phyloP scores from a whole-genome alignment of 2,329 filamentous ascomycete species.

The Alternaria burnsii region DNA sequence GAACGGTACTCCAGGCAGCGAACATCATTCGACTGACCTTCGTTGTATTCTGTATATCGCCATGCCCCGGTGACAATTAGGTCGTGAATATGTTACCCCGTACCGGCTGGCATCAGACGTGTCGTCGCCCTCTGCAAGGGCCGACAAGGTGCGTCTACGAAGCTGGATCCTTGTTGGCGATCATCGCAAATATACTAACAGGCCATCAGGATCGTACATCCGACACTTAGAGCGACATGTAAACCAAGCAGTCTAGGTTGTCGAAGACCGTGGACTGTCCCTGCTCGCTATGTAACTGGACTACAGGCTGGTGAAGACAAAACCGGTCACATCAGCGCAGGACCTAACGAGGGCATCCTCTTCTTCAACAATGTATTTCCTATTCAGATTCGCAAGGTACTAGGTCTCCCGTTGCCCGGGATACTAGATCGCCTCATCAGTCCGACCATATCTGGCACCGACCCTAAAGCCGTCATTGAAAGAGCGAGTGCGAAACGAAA shows the following conservation, averaged over 20 bases:
- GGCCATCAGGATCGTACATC: conserved; percentile 21
- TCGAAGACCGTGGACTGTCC: conserved; percentile 11
- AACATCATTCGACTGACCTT: neutral
- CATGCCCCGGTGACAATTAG: conserved; percentile 22
- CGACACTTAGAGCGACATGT: conserved; percentile 10
- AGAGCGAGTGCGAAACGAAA: conserved; percentile 68
- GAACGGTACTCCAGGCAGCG: conserved; percentile 4
- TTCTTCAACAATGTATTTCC: conserved; percentile 95
- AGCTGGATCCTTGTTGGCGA: conserved; percentile 30
- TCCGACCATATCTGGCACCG: conserved; percentile 61
- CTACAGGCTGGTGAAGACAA: conserved; percentile 67
- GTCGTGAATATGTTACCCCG: conserved; percentile 27
- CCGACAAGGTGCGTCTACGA: conserved; percentile 33
- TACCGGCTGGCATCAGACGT: conserved; percentile 30
- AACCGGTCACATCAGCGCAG: conserved; percentile 81
- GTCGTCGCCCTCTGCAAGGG: conserved; percentile 26
- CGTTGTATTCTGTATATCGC: neutral
- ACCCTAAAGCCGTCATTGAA: conserved; percentile 62
- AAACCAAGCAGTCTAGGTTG: conserved; percentile 3
- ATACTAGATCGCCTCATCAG: conserved; percentile 62
- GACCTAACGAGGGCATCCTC: conserved; percentile 79
- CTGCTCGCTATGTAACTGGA: conserved; percentile 40
- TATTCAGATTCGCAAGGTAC: conserved; percentile 72
- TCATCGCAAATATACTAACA: conserved; percentile 34
- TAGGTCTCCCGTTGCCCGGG: conserved; percentile 62